A percentile compares a stretch with the other conserved stretches of the same genome.
Conservation (phyloP, 495 filamentous ascomycete species). For the Chaetomium fimeti region DNA sequence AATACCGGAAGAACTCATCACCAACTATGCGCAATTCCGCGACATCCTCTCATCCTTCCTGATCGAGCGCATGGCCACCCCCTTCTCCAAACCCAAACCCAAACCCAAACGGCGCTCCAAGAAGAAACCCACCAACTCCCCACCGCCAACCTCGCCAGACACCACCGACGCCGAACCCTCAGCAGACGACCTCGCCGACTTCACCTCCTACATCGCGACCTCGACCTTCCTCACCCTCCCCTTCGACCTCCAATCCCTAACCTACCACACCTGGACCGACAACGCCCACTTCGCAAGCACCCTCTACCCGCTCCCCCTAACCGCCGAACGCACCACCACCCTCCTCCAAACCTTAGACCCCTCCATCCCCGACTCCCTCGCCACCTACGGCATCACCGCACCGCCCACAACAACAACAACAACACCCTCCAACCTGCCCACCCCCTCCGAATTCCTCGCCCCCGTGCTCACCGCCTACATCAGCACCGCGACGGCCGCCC, state of each 20-base stretch:
- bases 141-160: conserved; percentile 1
- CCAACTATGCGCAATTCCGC: conserved; percentile 68
- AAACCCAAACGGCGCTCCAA: conserved; percentile 44
- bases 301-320: conserved; percentile 49
- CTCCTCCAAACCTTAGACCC: conserved; percentile 45
- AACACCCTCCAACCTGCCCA: conserved; percentile 23
- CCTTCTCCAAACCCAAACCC: conserved; percentile 46
- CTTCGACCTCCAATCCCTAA: conserved; percentile 55
- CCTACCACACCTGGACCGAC: conserved; percentile 55
- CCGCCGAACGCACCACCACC: conserved; percentile 29
- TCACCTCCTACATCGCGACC: conserved; percentile 69
- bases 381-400: conserved; percentile 56
- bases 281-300: conserved; percentile 46
- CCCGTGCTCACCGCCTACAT: conserved; percentile 63
- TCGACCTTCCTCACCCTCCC: conserved; percentile 68
- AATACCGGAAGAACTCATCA: conserved; percentile 30
- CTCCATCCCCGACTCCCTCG: conserved; percentile 61
- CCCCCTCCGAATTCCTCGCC: conserved; percentile 54
- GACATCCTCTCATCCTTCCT: conserved; percentile 57
- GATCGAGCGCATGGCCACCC: conserved; percentile 50
- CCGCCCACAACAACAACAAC: conserved; percentile 14
- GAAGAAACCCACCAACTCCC: conserved; percentile 24
- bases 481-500: conserved; percentile 51
- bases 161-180: conserved; percentile 35
- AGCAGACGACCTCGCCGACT: conserved; percentile 70